Evolutionary conservation across 2,329 filamentous ascomycete species (phyloP), one percentile per base, ranked within the genome.

Genomic region (Xylariaceae sp.): DNA sequence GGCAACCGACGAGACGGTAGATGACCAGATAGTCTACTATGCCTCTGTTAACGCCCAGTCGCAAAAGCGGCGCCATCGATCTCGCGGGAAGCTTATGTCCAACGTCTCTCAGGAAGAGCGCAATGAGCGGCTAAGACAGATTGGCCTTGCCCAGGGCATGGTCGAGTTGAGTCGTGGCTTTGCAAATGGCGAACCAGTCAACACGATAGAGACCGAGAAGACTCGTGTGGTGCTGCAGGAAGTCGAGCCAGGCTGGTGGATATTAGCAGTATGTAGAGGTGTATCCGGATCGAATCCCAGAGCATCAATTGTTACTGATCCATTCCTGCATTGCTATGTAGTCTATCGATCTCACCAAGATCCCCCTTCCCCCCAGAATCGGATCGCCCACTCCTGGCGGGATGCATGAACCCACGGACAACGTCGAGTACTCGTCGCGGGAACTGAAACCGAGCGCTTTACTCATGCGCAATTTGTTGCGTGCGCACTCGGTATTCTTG

Each of bases 141-240:
- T 99, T 68, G 94, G 94, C 36, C 83, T 99, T 59, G 94, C 94
- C 39, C 94, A 99, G 74, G 94, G 92, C 68, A 96, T 97, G 87
- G 87, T 95, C 55, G 88, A 86, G 68, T 99, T 99, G 74, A 88
- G 89, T 65, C 87, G 85, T 67, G 92, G 85, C 64, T 99, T 99
- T 71, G 88, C 92, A 2, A 80, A 83, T 57, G 89, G 86, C 55
- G 79, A 85, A 61, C 71, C 88, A 1, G 82, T 96, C 37, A 89
- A 96, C 65, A 84, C 85, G 9, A 86, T 99, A 55, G 94, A 99
- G 67, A 97, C 94, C 1, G 89, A 96, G 64, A 94, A 89, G 74
- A 85, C 87, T 47, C 83, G 92, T 30, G 86, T 96, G 32, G 79
- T 97, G 32, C 74, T 96, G 42, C 84, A 90, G 64, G 91, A 99